phyloP scores from a whole-genome alignment of 1,139 yeast genomes.

The Scheffersomyces segobiensis region DNA sequence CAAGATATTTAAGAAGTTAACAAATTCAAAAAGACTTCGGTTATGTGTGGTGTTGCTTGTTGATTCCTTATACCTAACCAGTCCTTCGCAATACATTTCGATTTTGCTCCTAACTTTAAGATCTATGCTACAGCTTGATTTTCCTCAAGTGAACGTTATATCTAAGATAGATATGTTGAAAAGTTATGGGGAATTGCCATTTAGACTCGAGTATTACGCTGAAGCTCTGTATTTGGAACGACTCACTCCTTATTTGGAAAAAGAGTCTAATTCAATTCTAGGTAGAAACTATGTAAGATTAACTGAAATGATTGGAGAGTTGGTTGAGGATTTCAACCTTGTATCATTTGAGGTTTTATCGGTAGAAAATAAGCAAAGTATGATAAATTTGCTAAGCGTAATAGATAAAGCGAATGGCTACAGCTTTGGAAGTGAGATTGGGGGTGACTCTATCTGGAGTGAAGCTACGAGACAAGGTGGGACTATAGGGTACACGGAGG shows the following conservation, averaged over 20 bases:
- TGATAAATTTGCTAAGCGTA: conserved; percentile 75
- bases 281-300: conserved; percentile 67
- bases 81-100: conserved; percentile 91
- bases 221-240: conserved; percentile 83
- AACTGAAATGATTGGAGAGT: conserved; percentile 77
- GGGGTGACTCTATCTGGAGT: conserved; percentile 96
- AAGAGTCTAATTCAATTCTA: conserved; percentile 63
- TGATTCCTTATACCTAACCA: conserved; percentile 81
- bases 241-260: conserved; percentile 66
- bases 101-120: conserved; percentile 77
- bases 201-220: conserved; percentile 81
- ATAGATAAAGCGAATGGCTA: conserved; percentile 95
- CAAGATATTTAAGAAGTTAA: conserved; percentile 35
- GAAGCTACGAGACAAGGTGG: conserved; percentile 88
- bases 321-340: conserved; percentile 83
- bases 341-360: conserved; percentile 88
- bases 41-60: conserved; percentile 85
- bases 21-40: conserved; percentile 59
- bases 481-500: conserved; percentile 43
- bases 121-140: conserved; percentile 49
- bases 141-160: conserved; percentile 53
- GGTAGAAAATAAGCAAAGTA: conserved; percentile 86
- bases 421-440: conserved; percentile 89
- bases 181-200: conserved; percentile 62
- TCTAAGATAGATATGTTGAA: conserved; percentile 84